Evolutionary conservation across 129 eudicot species (phyloP).

Genomic region (Cynara cardunculus): DNA sequence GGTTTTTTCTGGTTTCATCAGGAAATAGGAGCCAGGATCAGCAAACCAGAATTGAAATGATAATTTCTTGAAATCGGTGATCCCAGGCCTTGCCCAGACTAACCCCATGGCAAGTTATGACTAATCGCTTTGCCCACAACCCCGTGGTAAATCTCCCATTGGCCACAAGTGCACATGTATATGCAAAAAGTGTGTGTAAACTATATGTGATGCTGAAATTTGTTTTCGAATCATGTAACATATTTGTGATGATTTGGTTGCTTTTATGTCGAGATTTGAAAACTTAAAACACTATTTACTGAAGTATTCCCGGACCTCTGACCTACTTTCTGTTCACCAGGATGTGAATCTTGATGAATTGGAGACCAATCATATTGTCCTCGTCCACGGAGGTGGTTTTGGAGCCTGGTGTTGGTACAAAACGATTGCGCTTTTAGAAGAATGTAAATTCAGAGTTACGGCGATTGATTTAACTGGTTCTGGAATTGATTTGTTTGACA

Average conservation of each 20-base stretch:
- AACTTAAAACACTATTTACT: neutral
- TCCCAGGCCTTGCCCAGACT: no score
- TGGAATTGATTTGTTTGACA: constrained; percentile 79
- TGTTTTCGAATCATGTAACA: neutral
- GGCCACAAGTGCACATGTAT: neutral
- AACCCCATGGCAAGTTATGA: no score
- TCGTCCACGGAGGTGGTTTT: constrained; percentile 98
- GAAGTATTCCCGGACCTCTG: neutral
- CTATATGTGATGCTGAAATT: neutral
- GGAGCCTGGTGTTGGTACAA: constrained; percentile 99
- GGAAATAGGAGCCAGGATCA: neutral
- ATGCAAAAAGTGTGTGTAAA: neutral
- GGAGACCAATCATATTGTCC: constrained; percentile 78
- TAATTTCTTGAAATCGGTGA: neutral
- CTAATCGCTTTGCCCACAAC: no score
- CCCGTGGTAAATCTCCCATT: no score
- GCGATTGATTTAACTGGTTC: constrained; percentile 92
- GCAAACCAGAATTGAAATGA: neutral
- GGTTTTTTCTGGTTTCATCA: neutral
- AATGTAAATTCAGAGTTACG: constrained; percentile 80
- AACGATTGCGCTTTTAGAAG: constrained; percentile 88
- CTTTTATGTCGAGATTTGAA: neutral
- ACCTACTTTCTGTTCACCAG: constrained; percentile 28
- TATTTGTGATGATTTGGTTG: neutral
- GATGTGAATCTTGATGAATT: constrained; percentile 65